Conservation (phyloP, 352 stramenopile genomes). For the Pythium chondricola region DNA sequence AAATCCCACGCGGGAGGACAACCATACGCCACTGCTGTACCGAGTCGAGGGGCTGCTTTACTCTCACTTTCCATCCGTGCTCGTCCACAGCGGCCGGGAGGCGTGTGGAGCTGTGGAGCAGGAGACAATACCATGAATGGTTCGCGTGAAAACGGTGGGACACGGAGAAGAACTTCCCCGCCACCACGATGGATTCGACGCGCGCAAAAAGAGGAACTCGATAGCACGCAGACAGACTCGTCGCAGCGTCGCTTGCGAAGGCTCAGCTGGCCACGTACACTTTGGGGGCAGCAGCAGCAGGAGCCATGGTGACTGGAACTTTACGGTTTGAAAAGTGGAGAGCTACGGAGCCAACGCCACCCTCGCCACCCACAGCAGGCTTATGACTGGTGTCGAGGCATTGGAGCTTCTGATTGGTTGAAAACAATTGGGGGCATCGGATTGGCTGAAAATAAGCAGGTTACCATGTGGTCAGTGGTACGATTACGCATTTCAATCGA, state of each 20-base stretch:
- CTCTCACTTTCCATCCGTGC: conserved; percentile 80
- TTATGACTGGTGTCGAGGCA: conserved; percentile 11
- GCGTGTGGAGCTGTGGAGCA: conserved; percentile 3
- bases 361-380: conserved; percentile 5
- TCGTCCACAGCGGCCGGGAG: conserved; percentile 1
- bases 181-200: no score
- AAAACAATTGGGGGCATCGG: background rate
- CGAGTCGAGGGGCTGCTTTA: conserved; percentile 51
- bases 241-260: background rate
- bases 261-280: conserved; percentile 44
- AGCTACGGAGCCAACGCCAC: background rate
- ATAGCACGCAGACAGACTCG: background rate
- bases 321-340: conserved; percentile 87
- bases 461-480: background rate
- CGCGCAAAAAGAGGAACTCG: no score
- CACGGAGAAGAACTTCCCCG: no score
- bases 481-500: conserved; percentile 11
- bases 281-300: conserved; percentile 58
- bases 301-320: conserved; percentile 71
- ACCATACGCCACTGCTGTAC: no score
- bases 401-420: conserved; percentile 5
- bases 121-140: conserved; percentile 25
- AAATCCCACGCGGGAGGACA: background rate
- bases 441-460: conserved; percentile 10
- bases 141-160: conserved; percentile 3